Evolutionary conservation across 345 rosid species (phyloP), one percentile per base, ranked within the genome.

Genomic region (Sapria himalayana): DNA sequence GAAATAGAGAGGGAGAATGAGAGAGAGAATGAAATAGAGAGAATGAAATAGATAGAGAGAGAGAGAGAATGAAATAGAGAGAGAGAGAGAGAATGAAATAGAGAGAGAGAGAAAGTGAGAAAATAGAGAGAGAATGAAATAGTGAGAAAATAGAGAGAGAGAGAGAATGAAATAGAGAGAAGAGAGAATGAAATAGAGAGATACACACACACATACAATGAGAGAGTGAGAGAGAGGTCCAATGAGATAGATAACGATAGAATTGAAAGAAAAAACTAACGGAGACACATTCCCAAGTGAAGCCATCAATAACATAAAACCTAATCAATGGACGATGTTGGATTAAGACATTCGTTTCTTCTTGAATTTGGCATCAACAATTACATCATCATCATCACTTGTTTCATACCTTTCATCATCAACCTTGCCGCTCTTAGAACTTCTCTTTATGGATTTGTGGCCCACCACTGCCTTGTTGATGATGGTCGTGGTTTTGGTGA

Each of bases 341-440:
- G n/a, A n/a, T n/a, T n/a, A 45, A 25, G 74, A 73, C 70, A 45
- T 69, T 46, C 59, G 43, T 55, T 65, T 89, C 82, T 72, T 72
- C 18, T 67, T 14, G 54, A 19, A 24, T 46, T 44, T 59, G 25
- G 15, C 60, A 9, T 29, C 38, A 45, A 49, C 1, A 40, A 54
- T 29, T 31, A 72, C 65, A 34, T 84, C 81, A 2, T 66, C 67
- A 22, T 81, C 86, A 7, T 78, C 74, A 29, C 56, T 76, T 4
- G 60, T 56, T 2, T 69, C 82, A 0, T 59, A 50, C 47, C 64
- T 66, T 25, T 42, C 74, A 29, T 65, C 64, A 8, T 39, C 65
- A 18, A 39, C 47, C 64, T 70, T 76, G 47, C 72, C 66, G 52
- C 71, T 77, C 66, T 61, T 76, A 0, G 69, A n/a, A 11, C 49